These are phyloP conservation scores for Fraxinus quadrangulata DNA, from an alignment of 257 asterid genomes.

Conservation along the genomic window DNA sequence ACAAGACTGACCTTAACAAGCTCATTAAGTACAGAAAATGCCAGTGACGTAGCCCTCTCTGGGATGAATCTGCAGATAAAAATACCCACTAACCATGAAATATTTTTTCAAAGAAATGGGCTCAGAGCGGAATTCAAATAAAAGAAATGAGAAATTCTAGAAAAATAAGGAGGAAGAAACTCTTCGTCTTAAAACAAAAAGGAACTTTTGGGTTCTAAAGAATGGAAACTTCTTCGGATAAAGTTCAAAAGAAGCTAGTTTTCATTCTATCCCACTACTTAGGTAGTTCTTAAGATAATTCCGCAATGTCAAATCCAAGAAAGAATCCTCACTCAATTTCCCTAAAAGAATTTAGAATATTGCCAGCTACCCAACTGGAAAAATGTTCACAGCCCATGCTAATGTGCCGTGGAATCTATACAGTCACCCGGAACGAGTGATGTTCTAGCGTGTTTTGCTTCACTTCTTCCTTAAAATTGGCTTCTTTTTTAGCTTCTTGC, in stretches of 20 bases:
- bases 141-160: not conserved
- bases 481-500: not conserved
- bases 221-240: not conserved
- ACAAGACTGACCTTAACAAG: constrained; percentile 61
- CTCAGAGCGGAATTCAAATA: constrained; percentile 20
- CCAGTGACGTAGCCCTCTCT: constrained; percentile 83
- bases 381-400: not conserved
- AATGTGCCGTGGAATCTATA: not conserved
- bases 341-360: not conserved
- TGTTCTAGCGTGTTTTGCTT: not conserved
- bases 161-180: constrained; percentile 1
- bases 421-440: not conserved
- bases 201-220: not conserved
- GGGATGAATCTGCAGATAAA: constrained; percentile 64
- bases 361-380: not conserved
- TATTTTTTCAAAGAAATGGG: constrained; percentile 5
- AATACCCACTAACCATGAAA: not conserved
- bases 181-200: not conserved
- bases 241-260: not conserved
- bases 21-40: constrained; percentile 64
- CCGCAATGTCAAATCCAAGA: not conserved
- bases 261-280: not conserved
- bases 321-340: not conserved
- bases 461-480: not conserved
- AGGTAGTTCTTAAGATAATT: not conserved